phyloP scores from a whole-genome alignment of 2,329 filamentous ascomycete genomes.

The Nemania sp. region DNA sequence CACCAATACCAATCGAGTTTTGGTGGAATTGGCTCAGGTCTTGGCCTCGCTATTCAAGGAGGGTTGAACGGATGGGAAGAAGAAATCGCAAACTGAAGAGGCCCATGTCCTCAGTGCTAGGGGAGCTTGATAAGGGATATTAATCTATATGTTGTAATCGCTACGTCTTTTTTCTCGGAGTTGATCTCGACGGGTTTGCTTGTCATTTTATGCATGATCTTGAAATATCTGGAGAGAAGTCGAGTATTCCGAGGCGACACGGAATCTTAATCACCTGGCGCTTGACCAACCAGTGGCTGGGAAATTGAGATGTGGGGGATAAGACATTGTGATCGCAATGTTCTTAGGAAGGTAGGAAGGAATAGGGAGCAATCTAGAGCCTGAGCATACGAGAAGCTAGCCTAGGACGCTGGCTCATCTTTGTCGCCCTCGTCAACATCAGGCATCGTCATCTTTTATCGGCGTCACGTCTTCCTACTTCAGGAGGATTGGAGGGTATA shows the following conservation, averaged over 20 bases:
- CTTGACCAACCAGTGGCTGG: background rate
- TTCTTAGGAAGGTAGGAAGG: background rate
- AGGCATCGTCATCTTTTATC: conserved; percentile 30
- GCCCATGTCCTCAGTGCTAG: conserved; percentile 6
- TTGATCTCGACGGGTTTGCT: conserved; percentile 35
- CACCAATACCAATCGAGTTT: conserved; percentile 70
- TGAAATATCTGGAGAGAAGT: conserved; percentile 37
- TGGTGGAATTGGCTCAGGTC: conserved; percentile 62
- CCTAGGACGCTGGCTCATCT: conserved; percentile 11
- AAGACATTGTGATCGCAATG: background rate
- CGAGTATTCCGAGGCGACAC: conserved; percentile 1
- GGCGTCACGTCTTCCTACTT: conserved; percentile 29
- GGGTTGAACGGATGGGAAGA: conserved; percentile 72
- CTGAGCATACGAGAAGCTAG: conserved; percentile 2
- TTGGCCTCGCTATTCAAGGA: conserved; percentile 66
- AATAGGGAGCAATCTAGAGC: conserved; percentile 12
- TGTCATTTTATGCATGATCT: conserved; percentile 40
- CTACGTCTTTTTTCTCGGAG: conserved; percentile 39
- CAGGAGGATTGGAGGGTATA: conserved; percentile 36
- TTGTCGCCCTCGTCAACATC: conserved; percentile 22
- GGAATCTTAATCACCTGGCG: conserved; percentile 3
- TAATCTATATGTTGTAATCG: conserved; percentile 50
- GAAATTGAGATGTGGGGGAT: conserved; percentile 6
- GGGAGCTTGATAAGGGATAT: too few relatives aligned
- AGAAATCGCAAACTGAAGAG: conserved; percentile 61